Percentiles rank a stretch among this genome's conserved stretches.
Evolutionary conservation across 768 basidiomycete genomes (phyloP).

Genomic region (Paxillus ammoniavirescens): DNA sequence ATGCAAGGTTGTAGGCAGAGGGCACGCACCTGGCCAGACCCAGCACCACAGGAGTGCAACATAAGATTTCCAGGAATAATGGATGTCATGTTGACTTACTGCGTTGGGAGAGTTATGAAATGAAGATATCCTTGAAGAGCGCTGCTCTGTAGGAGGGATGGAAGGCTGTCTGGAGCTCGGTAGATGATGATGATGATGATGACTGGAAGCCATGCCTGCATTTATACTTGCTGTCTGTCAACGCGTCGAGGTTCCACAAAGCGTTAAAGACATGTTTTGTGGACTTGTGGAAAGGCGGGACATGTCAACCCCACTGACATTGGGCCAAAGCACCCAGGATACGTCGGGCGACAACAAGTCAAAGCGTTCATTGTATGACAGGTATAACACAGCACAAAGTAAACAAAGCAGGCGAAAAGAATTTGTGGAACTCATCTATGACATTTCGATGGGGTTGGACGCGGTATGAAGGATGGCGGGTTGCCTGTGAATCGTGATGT

Average conservation of each 20-base stretch:
- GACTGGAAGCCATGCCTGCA: neutral
- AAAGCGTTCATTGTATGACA: conserved; percentile 2
- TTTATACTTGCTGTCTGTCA: conserved; percentile 5
- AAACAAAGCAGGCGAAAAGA: conserved; percentile 2
- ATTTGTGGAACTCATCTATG: conserved; percentile 5
- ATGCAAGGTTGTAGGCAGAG: too few relatives aligned
- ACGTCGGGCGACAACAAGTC: neutral
- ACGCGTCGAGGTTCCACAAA: neutral
- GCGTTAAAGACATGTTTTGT: neutral
- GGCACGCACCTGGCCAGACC: conserved; percentile 6
- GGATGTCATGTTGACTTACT: conserved; percentile 4
- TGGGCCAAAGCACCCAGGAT: conserved; percentile 9
- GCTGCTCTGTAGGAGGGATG: conserved; percentile 1
- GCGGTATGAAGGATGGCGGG: neutral
- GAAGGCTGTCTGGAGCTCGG: neutral
- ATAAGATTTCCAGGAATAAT: conserved; percentile 5
- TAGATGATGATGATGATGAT: neutral
- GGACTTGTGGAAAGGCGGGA: neutral
- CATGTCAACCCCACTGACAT: neutral
- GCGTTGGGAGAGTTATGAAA: neutral
- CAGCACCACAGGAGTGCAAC: conserved; percentile 6
- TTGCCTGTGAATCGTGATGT: neutral
- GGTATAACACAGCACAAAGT: too few relatives aligned
- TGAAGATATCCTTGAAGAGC: neutral
- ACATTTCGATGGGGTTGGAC: neutral